Percentiles rank a stretch among this genome's conserved stretches.
phyloP scores from a whole-genome alignment of 139 green algal species.

The Diplosphaera chodatii region DNA sequence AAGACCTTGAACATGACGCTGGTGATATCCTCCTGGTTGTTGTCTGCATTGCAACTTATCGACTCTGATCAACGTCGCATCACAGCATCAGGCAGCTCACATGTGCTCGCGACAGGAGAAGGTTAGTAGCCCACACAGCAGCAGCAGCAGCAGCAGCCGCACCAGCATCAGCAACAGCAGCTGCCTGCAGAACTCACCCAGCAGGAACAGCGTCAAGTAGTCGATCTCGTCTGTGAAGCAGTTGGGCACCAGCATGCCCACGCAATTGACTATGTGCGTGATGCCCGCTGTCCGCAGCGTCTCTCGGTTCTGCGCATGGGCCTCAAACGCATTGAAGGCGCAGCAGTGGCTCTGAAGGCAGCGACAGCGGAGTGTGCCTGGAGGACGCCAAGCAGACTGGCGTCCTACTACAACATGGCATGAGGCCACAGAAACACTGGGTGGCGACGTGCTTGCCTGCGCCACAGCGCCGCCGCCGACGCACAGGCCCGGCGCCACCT shows the following conservation, averaged over 20 bases:
- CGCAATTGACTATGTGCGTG: slow-evolving; percentile 96
- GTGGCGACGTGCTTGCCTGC: too few species aligned
- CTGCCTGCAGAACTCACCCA: too few species aligned
- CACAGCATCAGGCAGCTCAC: not conserved
- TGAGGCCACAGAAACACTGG: too few species aligned
- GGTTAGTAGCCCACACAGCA: not conserved
- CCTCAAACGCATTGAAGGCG: too few species aligned
- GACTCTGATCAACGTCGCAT: too few species aligned
- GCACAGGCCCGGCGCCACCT: slow-evolving; percentile 72
- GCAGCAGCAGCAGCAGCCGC: not conserved
- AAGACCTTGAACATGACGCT: slow-evolving; percentile 91
- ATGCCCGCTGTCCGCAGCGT: slow-evolving; percentile 66
- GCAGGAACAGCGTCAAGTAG: slow-evolving; percentile 87
- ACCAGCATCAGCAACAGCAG: too few species aligned
- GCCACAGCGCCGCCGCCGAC: slow-evolving; percentile 84
- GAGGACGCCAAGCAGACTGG: too few species aligned
- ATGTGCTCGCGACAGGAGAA: not conserved
- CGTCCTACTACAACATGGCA: too few species aligned
- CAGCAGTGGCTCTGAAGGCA: too few species aligned
- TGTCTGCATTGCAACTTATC: slow-evolving; percentile 58
- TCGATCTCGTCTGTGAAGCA: slow-evolving; percentile 77
- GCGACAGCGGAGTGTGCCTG: too few species aligned
- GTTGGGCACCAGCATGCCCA: slow-evolving; percentile 82
- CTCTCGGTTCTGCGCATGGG: slow-evolving; percentile 36
- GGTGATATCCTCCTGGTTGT: slow-evolving; percentile 82